phyloP scores from a whole-genome alignment of 1,284 basidiomycete species.

The Lignosus rhinocerotis region DNA sequence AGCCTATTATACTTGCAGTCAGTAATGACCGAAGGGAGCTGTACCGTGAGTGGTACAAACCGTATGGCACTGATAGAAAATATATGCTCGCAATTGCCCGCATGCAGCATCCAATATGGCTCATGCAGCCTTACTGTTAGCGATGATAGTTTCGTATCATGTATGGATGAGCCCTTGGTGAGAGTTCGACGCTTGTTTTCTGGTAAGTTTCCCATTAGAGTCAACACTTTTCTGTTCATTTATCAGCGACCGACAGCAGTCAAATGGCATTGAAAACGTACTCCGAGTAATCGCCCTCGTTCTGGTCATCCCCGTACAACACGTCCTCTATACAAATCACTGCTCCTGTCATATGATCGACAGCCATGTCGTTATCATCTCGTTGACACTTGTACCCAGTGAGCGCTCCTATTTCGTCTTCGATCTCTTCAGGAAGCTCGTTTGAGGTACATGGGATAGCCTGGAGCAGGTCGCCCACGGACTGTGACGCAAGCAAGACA shows the following conservation, averaged over 20 bases:
- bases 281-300: slow-evolving; percentile 58
- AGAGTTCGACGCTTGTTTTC: slow-evolving; percentile 36
- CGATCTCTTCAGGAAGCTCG: slow-evolving; percentile 46
- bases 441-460: slow-evolving; percentile 66
- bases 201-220: slow-evolving; percentile 40
- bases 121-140: slow-evolving; percentile 63
- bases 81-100: slow-evolving; percentile 81
- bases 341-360: slow-evolving; percentile 36
- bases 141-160: slow-evolving; percentile 49
- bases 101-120: slow-evolving; percentile 81
- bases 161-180: slow-evolving; percentile 47
- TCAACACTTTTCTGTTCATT: slow-evolving; percentile 51
- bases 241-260: neutral
- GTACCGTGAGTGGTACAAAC: slow-evolving; percentile 35
- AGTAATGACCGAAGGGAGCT: neutral
- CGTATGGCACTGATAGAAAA: slow-evolving; percentile 72
- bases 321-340: slow-evolving; percentile 61
- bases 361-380: slow-evolving; percentile 19
- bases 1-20: slow-evolving; percentile 41
- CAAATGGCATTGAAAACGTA: slow-evolving; percentile 34
- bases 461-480: slow-evolving; percentile 62
- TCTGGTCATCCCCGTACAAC: slow-evolving; percentile 55
- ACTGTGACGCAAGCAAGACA: slow-evolving; percentile 67
- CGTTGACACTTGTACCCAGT: slow-evolving; percentile 34
- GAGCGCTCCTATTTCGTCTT: slow-evolving; percentile 36